A percentile compares a stretch with the other conserved stretches of the same genome.
Conservation (phyloP, 108 stramenopile genomes). For the Craspedostauros australis region DNA sequence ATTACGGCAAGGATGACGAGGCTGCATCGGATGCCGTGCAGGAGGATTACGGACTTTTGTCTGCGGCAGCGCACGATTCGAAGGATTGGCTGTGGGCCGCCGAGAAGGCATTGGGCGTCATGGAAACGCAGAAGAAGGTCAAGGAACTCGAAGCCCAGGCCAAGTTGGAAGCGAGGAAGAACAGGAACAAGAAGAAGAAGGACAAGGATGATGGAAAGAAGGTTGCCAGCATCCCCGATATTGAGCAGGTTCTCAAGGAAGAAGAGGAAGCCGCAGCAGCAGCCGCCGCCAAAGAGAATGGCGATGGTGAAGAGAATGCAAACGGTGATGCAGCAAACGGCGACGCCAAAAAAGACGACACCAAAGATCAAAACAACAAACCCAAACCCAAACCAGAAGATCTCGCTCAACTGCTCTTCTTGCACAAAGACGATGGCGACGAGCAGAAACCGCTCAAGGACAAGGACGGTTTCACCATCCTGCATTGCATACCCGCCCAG, state of each 20-base stretch:
- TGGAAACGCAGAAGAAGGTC: not conserved
- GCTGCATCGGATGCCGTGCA: not conserved
- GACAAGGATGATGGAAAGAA: not conserved
- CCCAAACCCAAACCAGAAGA: too few species aligned
- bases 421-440: constrained; percentile 9
- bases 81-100: constrained; percentile 16
- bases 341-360: not conserved
- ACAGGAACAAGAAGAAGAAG: not conserved
- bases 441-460: constrained; percentile 10
- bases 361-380: not conserved
- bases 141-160: constrained; percentile 7
- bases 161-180: not conserved
- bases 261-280: not conserved
- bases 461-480: constrained; percentile 17
- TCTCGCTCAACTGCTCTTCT: constrained; percentile 17
- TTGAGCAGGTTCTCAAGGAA: constrained; percentile 2
- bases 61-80: too few species aligned
- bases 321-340: not conserved
- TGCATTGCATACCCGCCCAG: constrained; percentile 53
- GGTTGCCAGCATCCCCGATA: constrained; percentile 3
- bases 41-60: not conserved
- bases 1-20: constrained; percentile 3
- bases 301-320: not conserved
- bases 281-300: not conserved
- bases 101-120: constrained; percentile 13